phyloP scores from a whole-genome alignment of 305 asterid genomes.

The Coffea humblotiana region DNA sequence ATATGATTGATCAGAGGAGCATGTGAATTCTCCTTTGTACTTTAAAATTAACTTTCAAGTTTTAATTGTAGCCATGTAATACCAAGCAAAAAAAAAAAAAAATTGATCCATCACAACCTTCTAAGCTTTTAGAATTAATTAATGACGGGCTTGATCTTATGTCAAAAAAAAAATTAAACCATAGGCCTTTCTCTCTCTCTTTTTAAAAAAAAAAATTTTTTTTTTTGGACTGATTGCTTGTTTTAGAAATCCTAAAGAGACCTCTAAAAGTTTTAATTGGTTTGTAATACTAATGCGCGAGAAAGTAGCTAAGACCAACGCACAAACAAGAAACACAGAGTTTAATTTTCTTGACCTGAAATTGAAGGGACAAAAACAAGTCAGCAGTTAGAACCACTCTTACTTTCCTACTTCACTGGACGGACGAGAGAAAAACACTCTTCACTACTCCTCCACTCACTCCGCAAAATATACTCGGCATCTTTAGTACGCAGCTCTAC shows the following conservation, averaged over 20 bases:
- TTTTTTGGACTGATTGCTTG: neutral
- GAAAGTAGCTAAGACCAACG: conserved; percentile 19
- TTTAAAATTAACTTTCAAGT: too few species aligned
- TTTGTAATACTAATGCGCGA: conserved; percentile 9
- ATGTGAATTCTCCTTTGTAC: too few species aligned
- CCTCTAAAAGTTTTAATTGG: neutral
- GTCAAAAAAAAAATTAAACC: too few species aligned
- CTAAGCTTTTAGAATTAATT: neutral
- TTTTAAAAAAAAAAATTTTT: too few species aligned
- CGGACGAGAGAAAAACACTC: conserved; percentile 62
- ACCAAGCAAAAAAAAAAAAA: neutral
- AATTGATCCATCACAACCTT: neutral
- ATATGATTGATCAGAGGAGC: too few species aligned
- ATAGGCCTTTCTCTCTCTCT: neutral
- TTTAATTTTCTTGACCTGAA: conserved; percentile 25
- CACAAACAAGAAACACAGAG: conserved; percentile 17
- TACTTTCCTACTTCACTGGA: conserved; percentile 22
- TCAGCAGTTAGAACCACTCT: conserved; percentile 25
- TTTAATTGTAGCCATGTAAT: neutral
- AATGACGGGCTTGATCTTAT: neutral
- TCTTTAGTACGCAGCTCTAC: neutral
- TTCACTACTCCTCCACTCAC: conserved; percentile 33
- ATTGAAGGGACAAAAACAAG: conserved; percentile 26
- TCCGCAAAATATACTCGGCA: neutral
- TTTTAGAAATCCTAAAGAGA: neutral